Conservation (phyloP, 2,329 filamentous ascomycete species). For the Daldinia sp. region DNA sequence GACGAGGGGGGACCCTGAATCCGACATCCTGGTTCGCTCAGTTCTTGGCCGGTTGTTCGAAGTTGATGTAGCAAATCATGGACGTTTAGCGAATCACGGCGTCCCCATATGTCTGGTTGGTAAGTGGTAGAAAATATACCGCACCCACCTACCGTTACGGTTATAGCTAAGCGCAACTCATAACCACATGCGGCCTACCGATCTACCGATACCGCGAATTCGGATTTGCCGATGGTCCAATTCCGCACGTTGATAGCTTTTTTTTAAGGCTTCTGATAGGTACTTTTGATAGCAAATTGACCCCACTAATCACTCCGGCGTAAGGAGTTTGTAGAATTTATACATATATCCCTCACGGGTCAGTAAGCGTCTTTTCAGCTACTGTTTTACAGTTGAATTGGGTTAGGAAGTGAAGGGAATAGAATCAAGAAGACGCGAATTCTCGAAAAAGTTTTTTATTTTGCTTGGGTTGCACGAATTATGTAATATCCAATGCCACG, state of each 20-base stretch:
- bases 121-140: slow-evolving; percentile 12
- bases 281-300: slow-evolving; percentile 10
- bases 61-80: slow-evolving; percentile 17
- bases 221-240: slow-evolving; percentile 26
- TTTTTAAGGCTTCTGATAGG: slow-evolving; percentile 13
- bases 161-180: slow-evolving; percentile 15
- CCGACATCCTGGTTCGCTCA: slow-evolving; percentile 41
- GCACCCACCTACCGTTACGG: slow-evolving; percentile 8
- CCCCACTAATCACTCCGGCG: slow-evolving; percentile 4
- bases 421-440: slow-evolving; percentile 1
- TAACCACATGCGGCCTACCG: slow-evolving; percentile 13
- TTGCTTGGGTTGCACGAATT: slow-evolving; percentile 12
- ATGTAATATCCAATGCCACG: slow-evolving; percentile 26
- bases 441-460: not conserved
- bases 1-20: slow-evolving; percentile 36
- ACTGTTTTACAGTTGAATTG: slow-evolving; percentile 1
- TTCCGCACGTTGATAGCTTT: slow-evolving; percentile 4
- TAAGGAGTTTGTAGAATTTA: not conserved
- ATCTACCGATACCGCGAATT: slow-evolving; percentile 27
- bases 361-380: slow-evolving; percentile 12
- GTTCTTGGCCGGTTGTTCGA: slow-evolving; percentile 28
- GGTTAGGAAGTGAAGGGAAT: slow-evolving; percentile 13
- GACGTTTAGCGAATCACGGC: slow-evolving; percentile 38
- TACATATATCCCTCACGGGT: slow-evolving; percentile 26
- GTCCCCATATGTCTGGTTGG: slow-evolving; percentile 15